phyloP scores from a whole-genome alignment of 73 alveolate genomes.

The Tetrahymena thermophila region DNA sequence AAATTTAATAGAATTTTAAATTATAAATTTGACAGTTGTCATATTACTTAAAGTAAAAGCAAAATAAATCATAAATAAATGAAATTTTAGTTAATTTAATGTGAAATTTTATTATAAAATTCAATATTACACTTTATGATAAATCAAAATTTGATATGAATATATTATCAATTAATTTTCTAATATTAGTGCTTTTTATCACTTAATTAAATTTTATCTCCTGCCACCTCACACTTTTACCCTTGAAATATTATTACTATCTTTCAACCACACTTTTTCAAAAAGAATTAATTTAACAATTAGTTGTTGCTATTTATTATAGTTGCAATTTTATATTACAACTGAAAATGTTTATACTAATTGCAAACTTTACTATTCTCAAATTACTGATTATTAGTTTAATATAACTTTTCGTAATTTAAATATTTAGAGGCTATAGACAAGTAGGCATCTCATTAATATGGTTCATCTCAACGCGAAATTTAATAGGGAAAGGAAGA shows the following conservation, averaged over 20 bases:
- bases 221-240: background rate
- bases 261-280: background rate
- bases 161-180: too few relatives aligned
- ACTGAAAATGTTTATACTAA: background rate
- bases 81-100: too few relatives aligned
- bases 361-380: background rate
- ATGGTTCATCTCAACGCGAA: background rate
- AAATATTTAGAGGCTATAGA: background rate
- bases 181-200: background rate
- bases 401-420: background rate
- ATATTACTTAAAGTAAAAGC: too few relatives aligned
- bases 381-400: background rate
- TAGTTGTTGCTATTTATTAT: too few relatives aligned
- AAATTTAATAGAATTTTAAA: too few relatives aligned
- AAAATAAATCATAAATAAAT: too few relatives aligned
- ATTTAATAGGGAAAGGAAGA: background rate
- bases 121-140: too few relatives aligned
- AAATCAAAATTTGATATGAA: too few relatives aligned
- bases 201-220: background rate
- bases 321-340: too few relatives aligned
- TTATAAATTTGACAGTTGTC: background rate
- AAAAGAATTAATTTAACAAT: too few relatives aligned
- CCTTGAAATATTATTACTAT: background rate
- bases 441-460: background rate
- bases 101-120: too few relatives aligned